These are phyloP conservation scores for Trypanosoma brucei DNA, from an alignment of 208 protist genomes.

Conservation along the genomic window DNA sequence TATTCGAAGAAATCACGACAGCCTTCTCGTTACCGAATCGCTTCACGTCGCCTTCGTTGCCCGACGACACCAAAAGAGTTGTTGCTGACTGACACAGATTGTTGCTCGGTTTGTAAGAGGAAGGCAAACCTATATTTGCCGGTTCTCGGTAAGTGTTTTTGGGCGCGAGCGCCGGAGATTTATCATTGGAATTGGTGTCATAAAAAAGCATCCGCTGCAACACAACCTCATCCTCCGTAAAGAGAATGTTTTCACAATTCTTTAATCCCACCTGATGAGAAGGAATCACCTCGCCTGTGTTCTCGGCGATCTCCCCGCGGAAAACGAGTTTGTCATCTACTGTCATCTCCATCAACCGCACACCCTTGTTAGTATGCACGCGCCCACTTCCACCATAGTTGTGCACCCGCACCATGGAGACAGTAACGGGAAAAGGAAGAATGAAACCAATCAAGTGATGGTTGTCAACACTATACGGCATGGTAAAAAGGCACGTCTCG, in stretches of 20 bases:
- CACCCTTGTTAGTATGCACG: slow-evolving; percentile 81
- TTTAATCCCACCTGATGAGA: slow-evolving; percentile 23
- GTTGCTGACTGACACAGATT: not conserved
- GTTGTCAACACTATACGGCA: slow-evolving; percentile 68
- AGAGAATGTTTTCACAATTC: slow-evolving; percentile 78
- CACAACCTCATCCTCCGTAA: slow-evolving; percentile 38
- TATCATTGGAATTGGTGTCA: not conserved
- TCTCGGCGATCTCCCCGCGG: slow-evolving; percentile 65
- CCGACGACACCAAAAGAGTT: slow-evolving; percentile 13
- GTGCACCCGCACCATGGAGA: slow-evolving; percentile 81
- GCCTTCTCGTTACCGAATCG: slow-evolving; percentile 12
- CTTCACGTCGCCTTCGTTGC: not conserved
- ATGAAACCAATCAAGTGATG: slow-evolving; percentile 68
- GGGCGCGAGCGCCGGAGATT: not conserved
- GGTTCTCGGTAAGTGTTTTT: not conserved
- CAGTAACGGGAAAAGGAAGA: slow-evolving; percentile 38
- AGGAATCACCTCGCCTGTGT: slow-evolving; percentile 37
- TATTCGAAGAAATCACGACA: slow-evolving; percentile 1
- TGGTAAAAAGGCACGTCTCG: slow-evolving; percentile 74
- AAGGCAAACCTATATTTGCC: not conserved
- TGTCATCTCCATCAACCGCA: slow-evolving; percentile 71
- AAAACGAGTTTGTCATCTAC: slow-evolving; percentile 77
- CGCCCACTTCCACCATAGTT: slow-evolving; percentile 91
- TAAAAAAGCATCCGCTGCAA: slow-evolving; percentile 19
- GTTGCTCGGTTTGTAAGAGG: not conserved